Evolutionary conservation across 768 basidiomycete genomes (phyloP).

Genomic region (Peribolospora kevripleyi): DNA sequence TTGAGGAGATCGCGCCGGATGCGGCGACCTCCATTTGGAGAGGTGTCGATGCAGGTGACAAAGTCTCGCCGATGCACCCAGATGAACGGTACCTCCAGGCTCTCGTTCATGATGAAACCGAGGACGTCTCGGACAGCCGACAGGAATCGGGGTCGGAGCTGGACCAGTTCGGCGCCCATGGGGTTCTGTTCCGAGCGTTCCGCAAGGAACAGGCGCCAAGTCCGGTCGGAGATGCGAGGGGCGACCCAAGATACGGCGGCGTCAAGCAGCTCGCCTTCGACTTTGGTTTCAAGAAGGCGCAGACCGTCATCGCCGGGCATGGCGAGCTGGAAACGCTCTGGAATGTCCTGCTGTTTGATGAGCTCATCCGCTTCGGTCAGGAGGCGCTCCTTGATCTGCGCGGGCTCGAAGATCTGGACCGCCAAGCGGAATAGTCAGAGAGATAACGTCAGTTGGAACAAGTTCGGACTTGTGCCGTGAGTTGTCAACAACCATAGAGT

Average conservation of each 20-base stretch:
- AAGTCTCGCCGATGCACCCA: constrained; percentile 84
- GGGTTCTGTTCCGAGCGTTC: constrained; percentile 40
- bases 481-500: constrained; percentile 11
- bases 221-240: constrained; percentile 14
- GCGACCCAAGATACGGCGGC: background rate
- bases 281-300: background rate
- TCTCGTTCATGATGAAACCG: constrained; percentile 57
- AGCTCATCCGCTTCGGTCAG: constrained; percentile 82
- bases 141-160: constrained; percentile 27
- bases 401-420: constrained; percentile 78
- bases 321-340: constrained; percentile 63
- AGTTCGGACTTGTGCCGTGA: background rate
- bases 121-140: constrained; percentile 55
- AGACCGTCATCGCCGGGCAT: constrained; percentile 24
- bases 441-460: background rate
- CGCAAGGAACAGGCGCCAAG: constrained; percentile 5
- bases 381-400: constrained; percentile 70
- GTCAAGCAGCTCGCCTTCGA: background rate
- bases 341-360: constrained; percentile 69
- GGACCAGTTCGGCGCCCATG: constrained; percentile 50
- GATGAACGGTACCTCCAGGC: constrained; percentile 84
- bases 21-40: constrained; percentile 3
- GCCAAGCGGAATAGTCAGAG: constrained; percentile 3
- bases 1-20: constrained; percentile 32
- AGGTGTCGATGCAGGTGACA: constrained; percentile 53